Base-by-base conservation (phyloP, 306 rosid genomes). In the Crataegus laevigata region DNA sequence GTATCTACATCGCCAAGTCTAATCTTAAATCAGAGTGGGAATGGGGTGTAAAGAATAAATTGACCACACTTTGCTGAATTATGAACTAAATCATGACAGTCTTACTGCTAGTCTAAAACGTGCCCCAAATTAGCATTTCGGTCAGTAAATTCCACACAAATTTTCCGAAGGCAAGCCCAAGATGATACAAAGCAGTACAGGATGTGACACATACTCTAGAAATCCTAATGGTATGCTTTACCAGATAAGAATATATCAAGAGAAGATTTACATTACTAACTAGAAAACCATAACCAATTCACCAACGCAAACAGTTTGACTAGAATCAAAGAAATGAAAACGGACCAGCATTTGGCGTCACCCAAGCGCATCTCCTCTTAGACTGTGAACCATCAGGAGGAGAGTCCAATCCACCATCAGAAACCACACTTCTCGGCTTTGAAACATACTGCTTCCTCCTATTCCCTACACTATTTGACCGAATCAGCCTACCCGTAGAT, bases 311-410 rank as follows among this genome's bases (percentile, higher is more conserved):
- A 24, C 1, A 3, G 1, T 15, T 43, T 4, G 1, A 51, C n/a
- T 15, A 18, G n/a, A 62, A n/a, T 54, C 38, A 81, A 69, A 60
- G 63, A 67, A 83, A 66, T 24, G 71, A 45, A 68, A 78, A 87
- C 92, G 22, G 69, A 91, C 97, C 97, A 32, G 94, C 79, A 84
- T 91, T 91, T 58, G 97, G 88, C 26, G 97, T 91, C 84, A 91
- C 89, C 97, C 97, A 91, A 38, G 94, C 79, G 85, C 97, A 91
- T 70, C 91, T 86, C 89, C 84, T 91, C 86, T 79, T 88, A 32
- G 84, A 76, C 52, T 78, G 84, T 30, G 87, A 81, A 73, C 78
- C 79, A 83, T 82, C 85, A 58, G 85, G 78, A n/a, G 84, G 83
- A 79, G 94, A 86, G 68, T 88, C 92, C 68, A 85, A 76, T 68